Conservation (phyloP, 2,329 filamentous ascomycete genomes). For the Akanthomyces dipterigenus region DNA sequence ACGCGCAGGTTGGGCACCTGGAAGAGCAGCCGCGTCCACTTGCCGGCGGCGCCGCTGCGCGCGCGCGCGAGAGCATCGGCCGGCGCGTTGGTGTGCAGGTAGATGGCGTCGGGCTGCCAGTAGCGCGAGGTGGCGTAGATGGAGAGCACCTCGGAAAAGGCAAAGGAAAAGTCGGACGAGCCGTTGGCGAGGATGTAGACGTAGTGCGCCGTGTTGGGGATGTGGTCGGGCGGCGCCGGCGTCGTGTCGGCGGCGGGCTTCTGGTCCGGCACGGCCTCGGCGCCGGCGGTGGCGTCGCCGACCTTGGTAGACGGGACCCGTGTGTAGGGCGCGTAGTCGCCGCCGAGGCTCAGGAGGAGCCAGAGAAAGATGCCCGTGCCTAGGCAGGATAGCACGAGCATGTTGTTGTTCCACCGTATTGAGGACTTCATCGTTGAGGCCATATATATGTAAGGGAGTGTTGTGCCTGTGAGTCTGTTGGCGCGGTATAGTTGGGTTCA, state of each 20-base stretch:
- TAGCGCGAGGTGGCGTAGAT: conserved; percentile 17
- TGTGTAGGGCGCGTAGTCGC: neutral
- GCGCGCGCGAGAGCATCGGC: neutral
- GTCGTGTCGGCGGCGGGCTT: neutral
- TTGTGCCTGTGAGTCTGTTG: neutral
- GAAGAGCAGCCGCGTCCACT: conserved; percentile 19
- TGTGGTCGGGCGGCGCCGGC: conserved; percentile 8
- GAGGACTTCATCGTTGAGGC: neutral
- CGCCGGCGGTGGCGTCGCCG: neutral
- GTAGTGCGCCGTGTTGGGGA: conserved; percentile 21
- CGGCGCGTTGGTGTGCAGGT: conserved; percentile 20
- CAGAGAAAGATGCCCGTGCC: neutral
- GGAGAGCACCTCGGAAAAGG: conserved; percentile 19
- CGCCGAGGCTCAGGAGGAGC: neutral
- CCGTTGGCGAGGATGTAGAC: conserved; percentile 18
- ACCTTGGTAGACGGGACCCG: neutral
- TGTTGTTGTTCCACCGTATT: neutral
- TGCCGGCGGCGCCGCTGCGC: conserved; percentile 11
- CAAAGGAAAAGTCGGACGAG: conserved; percentile 14
- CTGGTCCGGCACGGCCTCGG: neutral
- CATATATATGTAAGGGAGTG: neutral
- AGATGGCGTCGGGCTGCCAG: conserved; percentile 18
- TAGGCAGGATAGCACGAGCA: neutral
- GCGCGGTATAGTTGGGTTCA: neutral
- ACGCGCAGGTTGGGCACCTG: conserved; percentile 13